Evolutionary conservation across 2,329 filamentous ascomycete species (phyloP), one percentile per base, ranked within the genome.

Genomic region (Trichoderma sp.): DNA sequence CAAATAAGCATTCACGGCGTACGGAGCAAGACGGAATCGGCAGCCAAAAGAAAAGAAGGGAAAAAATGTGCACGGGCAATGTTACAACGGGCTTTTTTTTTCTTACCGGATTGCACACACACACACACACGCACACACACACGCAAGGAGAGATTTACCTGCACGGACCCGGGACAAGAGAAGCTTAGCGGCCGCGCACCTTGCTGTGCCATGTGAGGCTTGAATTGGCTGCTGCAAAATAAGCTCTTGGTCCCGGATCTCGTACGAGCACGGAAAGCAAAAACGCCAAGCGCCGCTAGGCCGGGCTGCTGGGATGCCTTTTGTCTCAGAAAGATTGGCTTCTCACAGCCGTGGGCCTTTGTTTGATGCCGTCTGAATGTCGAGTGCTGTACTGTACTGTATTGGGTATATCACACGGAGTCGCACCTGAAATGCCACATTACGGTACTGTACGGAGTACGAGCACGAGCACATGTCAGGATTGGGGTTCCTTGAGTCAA

Each of bases 281-380:
- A 56, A 42, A 48, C 45, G 66, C 59, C 66, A 64, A 67, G 66
- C 27, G 48, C 58, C 58, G 34, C 59, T 50, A 61, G 58, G 42
- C 29, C 29, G 17, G 13, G 42, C 45, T 50, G n/a, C 17, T 34
- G 45, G 25, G 45, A 63, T 35, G 10, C 32, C 48, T 22, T 22
- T 19, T 53, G 48, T 64, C 48, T 53, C 60, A 64, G 42, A 64
- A 22, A 54, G n/a, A 53, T 29, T 48, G 48, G 19, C 19, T 37
- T 63, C 52, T 19, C 29, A n/a, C 27, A 53, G 25, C 17, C 19
- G 22, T 22, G 57, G 57, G 42, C 25, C 37, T 48, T 34, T 34
- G 32, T 64, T 48, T 64, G 60, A 64, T 32, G 17, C 34, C 35
- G 17, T 25, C 25, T 22, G 13, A 32, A 32, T 15, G 39, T 50